These are phyloP conservation scores for Fusarium annulatum DNA, from an alignment of 2,329 filamentous ascomycete genomes.

Conservation along the genomic window DNA sequence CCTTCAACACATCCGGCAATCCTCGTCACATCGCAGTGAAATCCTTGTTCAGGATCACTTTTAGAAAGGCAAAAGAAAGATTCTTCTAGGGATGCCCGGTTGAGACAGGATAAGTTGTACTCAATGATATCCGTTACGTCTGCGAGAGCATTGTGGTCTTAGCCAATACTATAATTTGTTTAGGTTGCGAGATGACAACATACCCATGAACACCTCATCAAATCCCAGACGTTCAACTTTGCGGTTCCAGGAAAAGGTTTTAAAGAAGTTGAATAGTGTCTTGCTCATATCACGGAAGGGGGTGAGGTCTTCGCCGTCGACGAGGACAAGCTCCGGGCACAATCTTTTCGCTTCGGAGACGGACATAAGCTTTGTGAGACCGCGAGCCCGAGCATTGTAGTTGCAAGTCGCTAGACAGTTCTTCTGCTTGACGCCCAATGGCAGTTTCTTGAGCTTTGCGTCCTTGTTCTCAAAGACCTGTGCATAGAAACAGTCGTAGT, in stretches of 20 bases:
- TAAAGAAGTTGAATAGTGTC: conserved; percentile 77
- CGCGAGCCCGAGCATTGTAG: conserved; percentile 83
- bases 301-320: conserved; percentile 87
- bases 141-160: conserved; percentile 49
- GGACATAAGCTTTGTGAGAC: conserved; percentile 84
- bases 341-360: conserved; percentile 81
- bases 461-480: conserved; percentile 87
- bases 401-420: conserved; percentile 94
- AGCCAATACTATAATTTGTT: conserved; percentile 10
- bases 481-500: conserved; percentile 95
- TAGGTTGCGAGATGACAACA: conserved; percentile 13
- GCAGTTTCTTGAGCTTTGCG: conserved; percentile 76
- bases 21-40: conserved; percentile 77
- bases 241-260: conserved; percentile 79
- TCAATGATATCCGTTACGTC: conserved; percentile 89
- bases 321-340: conserved; percentile 86
- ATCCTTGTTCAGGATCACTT: conserved; percentile 81
- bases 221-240: conserved; percentile 87
- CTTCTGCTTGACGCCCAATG: conserved; percentile 90
- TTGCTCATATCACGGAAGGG: conserved; percentile 90
- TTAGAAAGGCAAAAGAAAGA: conserved; percentile 85
- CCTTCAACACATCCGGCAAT: conserved; percentile 71
- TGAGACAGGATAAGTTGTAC: conserved; percentile 81
- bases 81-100: conserved; percentile 68
- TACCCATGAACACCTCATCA: conserved; percentile 78